These are phyloP conservation scores for Metschnikowia lochheadii DNA, from an alignment of 805 yeast genomes.

Conservation along the genomic window DNA sequence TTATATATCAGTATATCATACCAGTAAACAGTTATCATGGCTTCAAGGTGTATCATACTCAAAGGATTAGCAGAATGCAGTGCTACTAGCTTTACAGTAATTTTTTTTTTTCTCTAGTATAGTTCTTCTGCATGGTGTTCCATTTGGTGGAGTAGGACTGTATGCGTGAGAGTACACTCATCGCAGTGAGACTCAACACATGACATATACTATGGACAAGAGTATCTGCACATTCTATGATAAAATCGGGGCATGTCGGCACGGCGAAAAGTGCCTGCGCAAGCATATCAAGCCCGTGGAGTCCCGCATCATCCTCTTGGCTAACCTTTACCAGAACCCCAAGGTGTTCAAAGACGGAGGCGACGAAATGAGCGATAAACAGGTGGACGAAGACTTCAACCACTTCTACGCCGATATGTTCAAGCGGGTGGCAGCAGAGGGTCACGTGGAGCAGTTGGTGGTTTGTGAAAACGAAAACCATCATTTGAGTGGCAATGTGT, in stretches of 20 bases:
- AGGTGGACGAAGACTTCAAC: constrained; percentile 48
- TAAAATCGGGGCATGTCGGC: constrained; percentile 90
- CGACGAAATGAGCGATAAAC: constrained; percentile 31
- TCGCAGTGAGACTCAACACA: not conserved
- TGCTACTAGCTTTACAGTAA: not conserved
- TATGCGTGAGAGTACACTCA: not conserved
- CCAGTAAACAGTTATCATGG: no score
- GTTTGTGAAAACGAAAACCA: constrained; percentile 81
- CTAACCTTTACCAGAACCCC: constrained; percentile 64
- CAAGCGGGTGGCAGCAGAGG: constrained; percentile 50
- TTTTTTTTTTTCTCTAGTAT: no score
- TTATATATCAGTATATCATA: not conserved
- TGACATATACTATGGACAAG: constrained; percentile 9
- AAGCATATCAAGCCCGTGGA: constrained; percentile 61
- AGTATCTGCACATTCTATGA: constrained; percentile 55
- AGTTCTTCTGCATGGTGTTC: no score
- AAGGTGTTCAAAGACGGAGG: constrained; percentile 32
- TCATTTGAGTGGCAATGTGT: constrained; percentile 84
- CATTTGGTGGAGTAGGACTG: not conserved
- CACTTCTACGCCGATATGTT: constrained; percentile 70
- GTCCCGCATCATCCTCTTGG: constrained; percentile 61
- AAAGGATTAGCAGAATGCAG: no score
- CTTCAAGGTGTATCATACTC: no score
- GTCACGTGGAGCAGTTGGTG: constrained; percentile 55
- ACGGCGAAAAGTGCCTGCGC: constrained; percentile 83